phyloP scores from a whole-genome alignment of 2,329 filamentous ascomycete genomes.

The Ascochyta koolunga region DNA sequence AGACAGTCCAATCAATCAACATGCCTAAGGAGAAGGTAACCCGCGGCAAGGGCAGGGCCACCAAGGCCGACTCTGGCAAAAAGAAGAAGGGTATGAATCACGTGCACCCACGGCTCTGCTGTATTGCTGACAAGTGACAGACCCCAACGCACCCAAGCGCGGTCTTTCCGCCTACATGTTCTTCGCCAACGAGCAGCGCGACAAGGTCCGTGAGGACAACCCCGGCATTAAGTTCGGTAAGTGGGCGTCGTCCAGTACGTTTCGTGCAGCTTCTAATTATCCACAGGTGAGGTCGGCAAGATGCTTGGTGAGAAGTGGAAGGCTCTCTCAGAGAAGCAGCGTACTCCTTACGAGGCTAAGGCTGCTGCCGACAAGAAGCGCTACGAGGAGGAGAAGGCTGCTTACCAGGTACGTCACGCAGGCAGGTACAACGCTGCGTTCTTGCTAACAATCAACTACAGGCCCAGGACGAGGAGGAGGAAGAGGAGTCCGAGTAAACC shows the following conservation, averaged over 20 bases:
- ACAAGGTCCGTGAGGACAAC: slow-evolving; percentile 98
- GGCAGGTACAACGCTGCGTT: not conserved
- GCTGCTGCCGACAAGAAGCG: slow-evolving; percentile 97
- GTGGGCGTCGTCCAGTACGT: slow-evolving; percentile 31
- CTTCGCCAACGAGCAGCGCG: slow-evolving; percentile 99
- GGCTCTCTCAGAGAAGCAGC: slow-evolving; percentile 91
- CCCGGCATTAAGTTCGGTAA: slow-evolving; percentile 94
- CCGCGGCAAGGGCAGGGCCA: slow-evolving; percentile 65
- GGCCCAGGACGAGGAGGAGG: slow-evolving; percentile 43
- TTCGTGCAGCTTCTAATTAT: slow-evolving; percentile 24
- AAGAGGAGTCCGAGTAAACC: slow-evolving; percentile 50
- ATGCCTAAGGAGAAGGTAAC: slow-evolving; percentile 74
- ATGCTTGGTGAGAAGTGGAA: slow-evolving; percentile 99
- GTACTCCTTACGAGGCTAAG: slow-evolving; percentile 93
- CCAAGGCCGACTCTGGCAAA: slow-evolving; percentile 62
- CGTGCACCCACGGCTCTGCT: slow-evolving; percentile 12
- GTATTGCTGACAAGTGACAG: slow-evolving; percentile 54
- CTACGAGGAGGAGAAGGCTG: slow-evolving; percentile 97
- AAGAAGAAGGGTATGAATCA: slow-evolving; percentile 70
- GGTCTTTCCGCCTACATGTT: slow-evolving; percentile 99
- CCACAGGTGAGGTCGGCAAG: slow-evolving; percentile 90
- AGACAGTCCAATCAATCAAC: slow-evolving; percentile 39
- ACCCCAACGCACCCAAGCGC: slow-evolving; percentile 98
- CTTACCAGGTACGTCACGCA: slow-evolving; percentile 55
- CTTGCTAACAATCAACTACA: slow-evolving; percentile 18